Conservation (phyloP, 495 filamentous ascomycete genomes). For the Tuber microsphaerosporum region DNA sequence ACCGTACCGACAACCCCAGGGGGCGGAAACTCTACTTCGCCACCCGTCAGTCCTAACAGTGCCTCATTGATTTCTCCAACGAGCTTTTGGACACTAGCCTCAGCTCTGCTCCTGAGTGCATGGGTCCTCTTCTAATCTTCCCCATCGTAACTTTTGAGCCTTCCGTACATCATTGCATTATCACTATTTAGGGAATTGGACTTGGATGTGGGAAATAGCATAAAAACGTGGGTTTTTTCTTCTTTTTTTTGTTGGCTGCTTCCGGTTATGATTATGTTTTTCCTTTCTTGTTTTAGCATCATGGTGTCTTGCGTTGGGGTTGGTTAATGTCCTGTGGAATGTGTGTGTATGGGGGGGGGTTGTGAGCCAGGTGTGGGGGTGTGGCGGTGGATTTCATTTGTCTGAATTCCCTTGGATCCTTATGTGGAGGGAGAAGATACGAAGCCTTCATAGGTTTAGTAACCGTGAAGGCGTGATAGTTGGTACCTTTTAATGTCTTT, state of each 20-base stretch:
- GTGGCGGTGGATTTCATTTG: background rate
- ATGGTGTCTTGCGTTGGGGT: background rate
- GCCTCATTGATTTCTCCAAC: constrained; percentile 1
- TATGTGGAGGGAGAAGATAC: background rate
- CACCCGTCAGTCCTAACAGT: constrained; percentile 3
- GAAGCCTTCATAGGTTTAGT: background rate
- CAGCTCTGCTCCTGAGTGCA: constrained; percentile 9
- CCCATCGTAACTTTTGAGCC: background rate
- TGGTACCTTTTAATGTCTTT: background rate
- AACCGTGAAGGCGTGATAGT: background rate
- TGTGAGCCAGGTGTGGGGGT: background rate
- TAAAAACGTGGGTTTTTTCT: background rate
- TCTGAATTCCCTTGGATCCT: background rate
- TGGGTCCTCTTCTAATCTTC: background rate
- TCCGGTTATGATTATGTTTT: background rate
- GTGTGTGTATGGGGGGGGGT: background rate
- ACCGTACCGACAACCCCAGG: background rate
- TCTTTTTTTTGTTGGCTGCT: background rate
- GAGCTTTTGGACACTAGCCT: constrained; percentile 10
- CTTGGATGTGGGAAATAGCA: background rate
- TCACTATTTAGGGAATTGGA: background rate
- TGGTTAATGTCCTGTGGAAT: background rate
- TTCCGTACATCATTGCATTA: constrained; percentile 1
- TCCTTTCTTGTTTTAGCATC: background rate
- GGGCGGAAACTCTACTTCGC: constrained; percentile 8